Base-by-base conservation (phyloP, 2,329 filamentous ascomycete genomes). In the Penicillium frequentans region DNA sequence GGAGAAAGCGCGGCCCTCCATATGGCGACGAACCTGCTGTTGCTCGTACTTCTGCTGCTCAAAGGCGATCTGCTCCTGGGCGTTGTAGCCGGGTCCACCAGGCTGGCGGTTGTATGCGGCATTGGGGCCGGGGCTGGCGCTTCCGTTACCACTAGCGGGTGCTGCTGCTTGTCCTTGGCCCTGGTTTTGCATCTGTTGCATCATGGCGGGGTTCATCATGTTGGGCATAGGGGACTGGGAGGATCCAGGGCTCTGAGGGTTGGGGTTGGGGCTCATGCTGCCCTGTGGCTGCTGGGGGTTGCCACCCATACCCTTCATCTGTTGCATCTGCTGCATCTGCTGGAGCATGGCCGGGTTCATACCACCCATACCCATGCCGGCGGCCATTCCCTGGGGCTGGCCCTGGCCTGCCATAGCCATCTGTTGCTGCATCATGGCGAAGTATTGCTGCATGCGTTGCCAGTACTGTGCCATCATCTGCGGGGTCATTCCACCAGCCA, bases 391-490 rank as follows among this genome's bases (percentile, higher is more conserved):
- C 67, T 74, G 65, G 52, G 75, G 74, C 66, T 79, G 65, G 52
- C 76, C 74, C 66, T 79, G 76, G 62, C 73, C 68, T 55, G 78
- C 75, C 62, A 76, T 73, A 49, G 88, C 89, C 84, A 96, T 91
- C 72, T 95, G 89, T 69, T 93, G 90, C 76, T 96, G 92, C 91
- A 96, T 95, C 84, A 96, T 88, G 56, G 88, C 83, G 75, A 97
- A 96, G 77, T 96, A 96, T 73, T 96, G 91, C 76, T 99, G 95
- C 93, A 99, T 98, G 48, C 93, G 87, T 74, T 96, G 91, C 86
- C 95, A 96, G 78, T 98, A 97, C 74, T 97, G 93, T 2, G 95
- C 95, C 92, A 98, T 97, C 81, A 96, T 88, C 70, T 96, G 92
- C 0, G 93, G 93, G 21, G 90, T 96, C 90, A 98, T 96, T 61